Base-by-base conservation (phyloP, 345 rosid genomes). In the Trapa incisa region DNA sequence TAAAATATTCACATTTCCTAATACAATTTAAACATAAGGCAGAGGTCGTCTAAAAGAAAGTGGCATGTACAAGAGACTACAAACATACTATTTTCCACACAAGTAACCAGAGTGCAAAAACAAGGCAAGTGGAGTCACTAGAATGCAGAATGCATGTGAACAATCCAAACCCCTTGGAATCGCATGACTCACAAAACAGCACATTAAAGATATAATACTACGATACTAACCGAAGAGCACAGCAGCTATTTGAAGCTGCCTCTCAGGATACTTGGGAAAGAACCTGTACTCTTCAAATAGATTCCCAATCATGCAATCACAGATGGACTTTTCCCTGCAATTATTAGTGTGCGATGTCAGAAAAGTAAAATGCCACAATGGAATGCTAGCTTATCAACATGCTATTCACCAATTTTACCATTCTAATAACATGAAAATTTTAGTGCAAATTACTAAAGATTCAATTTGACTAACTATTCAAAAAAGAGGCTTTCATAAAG, bases 181-280 rank as follows among this genome's bases (percentile, higher is more conserved):
- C 5, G 36, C 6, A 64, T 64, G 48, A 37, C 39, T 2, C 6
- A 64, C 32, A 64, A 65, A 43, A 47, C 53, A 42, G 36, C 22
- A 4, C 53, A 15, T 65, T 29, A 41, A 65, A n/a, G 67, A 61
- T 4, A 43, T 53, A 11, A 52, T 37, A 17, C 53, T 35, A 22
- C 29, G 29, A 53, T 16, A 69, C 76, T 64, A 47, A 94, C 99
- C 99, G 74, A 94, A 87, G 64, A 94, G 91, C 66, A 94, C 78
- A 33, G 99, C 92, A 45, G 97, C 96, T 70, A 87, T 87, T 80
- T 80, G 89, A 61, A 94, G 91, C 76, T 94, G 97, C 74, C 89
- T 84, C 75, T 94, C 99, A 1, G 99, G 99, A 82, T 91, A 94
- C 75, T 91, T 94, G 62, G 96, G 94, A 75, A 94, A 94, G 78